Base-by-base conservation (phyloP, 2,329 filamentous ascomycete genomes). In the Geosmithia putterillii region DNA sequence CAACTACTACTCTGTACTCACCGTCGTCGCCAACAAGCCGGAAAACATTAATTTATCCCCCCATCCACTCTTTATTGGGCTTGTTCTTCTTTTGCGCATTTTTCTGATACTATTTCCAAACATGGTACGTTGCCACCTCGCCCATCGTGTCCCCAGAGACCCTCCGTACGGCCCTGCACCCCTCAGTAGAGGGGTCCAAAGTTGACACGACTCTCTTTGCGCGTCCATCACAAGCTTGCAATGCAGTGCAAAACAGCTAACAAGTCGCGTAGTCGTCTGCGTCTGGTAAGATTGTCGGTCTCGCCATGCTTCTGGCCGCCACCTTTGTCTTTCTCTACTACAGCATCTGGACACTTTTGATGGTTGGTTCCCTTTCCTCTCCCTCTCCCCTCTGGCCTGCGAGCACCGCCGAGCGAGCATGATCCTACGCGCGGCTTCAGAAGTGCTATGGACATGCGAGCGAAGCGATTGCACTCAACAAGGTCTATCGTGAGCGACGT, bases 271-370 rank as follows among this genome's bases (percentile, higher is more conserved):
- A 34, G 19, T 25, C 36, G 28, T 98, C 92, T 84, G 95, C 69
- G 10, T 6, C 28, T 32, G 92, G 94, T 76, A 89, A 86, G 79
- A 76, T 79, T 60, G 71, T 77, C 58, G 75, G 75, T 60, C 69
- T 78, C 71, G 73, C 75, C 74, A 79, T 79, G 75, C 72, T 79
- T 62, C 74, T 76, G 74, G 75, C 73, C 62, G 73, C 75, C 56
- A 71, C 74, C 50, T 70, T 76, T 62, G 70, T 79, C 57, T 79
- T 79, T 57, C 67, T 75, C 56, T 98, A 98, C 77, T 98, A 98
- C 71, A 92, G 87, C 50, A 78, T 95, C 65, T 98, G 92, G 92
- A 95, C 92, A 22, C 75, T 98, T 51, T 75, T 96, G 52, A 96
- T 98, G 86, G 92, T 95, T 77, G 46, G 67, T 56, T 19, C 14